Evolutionary conservation across 164 flowering plant genomes (phyloP).

Genomic region (Tetrastigma voinierianum): DNA sequence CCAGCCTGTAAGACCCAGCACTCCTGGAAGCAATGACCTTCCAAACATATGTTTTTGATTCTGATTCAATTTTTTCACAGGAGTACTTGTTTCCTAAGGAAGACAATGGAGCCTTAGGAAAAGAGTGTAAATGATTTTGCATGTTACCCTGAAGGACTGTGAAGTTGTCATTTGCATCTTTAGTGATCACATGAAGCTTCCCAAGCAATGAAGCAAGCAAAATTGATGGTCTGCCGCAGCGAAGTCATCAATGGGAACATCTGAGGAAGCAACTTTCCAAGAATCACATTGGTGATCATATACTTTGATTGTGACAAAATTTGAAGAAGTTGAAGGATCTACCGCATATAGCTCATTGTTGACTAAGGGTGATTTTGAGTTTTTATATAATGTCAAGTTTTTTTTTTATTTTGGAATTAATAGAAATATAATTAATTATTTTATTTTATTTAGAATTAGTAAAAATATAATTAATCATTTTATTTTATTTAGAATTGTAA

Average conservation of each 20-base stretch:
- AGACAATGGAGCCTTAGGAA: slow-evolving; percentile 23
- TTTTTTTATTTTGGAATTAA: no score
- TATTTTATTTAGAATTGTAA: no score
- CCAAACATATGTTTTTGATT: slow-evolving; percentile 40
- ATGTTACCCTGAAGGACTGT: slow-evolving; percentile 41
- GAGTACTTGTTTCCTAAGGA: slow-evolving; percentile 10
- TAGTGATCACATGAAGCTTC: slow-evolving; percentile 81
- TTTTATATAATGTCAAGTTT: no score
- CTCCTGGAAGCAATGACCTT: slow-evolving; percentile 41
- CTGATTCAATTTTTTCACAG: slow-evolving; percentile 17
- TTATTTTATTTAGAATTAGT: no score
- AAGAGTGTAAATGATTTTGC: slow-evolving; percentile 19
- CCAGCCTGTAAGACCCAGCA: slow-evolving; percentile 56
- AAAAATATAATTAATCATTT: no score
- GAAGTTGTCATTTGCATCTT: slow-evolving; percentile 35
- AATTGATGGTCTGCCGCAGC: slow-evolving; percentile 74
- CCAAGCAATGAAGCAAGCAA: slow-evolving; percentile 75
- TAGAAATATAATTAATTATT: no score
- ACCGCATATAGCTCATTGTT: slow-evolving; percentile 81
- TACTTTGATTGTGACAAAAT: slow-evolving; percentile 70
- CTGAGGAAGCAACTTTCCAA: slow-evolving; percentile 74
- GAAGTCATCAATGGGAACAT: slow-evolving; percentile 64
- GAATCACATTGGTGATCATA: slow-evolving; percentile 74
- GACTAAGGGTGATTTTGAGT: no score
- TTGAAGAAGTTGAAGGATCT: slow-evolving; percentile 77